Evolutionary conservation across 2,329 filamentous ascomycete genomes (phyloP), one percentile per base, ranked within the genome.

Genomic region (Balansia obtecta): DNA sequence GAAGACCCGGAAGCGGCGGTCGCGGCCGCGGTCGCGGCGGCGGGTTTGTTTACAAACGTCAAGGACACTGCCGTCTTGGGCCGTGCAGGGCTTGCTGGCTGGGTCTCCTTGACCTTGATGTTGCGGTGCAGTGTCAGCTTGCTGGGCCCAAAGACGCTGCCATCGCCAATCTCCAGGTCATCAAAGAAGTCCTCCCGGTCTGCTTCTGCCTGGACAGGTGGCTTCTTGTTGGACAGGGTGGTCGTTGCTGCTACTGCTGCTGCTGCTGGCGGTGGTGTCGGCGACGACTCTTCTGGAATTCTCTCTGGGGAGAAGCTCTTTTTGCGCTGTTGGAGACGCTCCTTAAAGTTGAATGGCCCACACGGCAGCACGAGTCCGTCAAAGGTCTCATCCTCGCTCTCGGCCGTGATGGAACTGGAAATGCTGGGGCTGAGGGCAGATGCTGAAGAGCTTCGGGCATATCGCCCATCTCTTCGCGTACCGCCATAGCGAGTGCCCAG

Each of bases 331-430:
- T 85, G 83, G 41, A 97, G 71, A 48, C 88, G 82, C 56, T 88
- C 83, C 40, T 80, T 79, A 60, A 97, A 86, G 65, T 95, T 83
- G 48, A 98, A 73, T 18, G 88, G 88, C 1, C 89, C 90, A 49
- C 79, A 76, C 0, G 93, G 93, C 16, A 97, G 74, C 18, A 95
- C 73, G 13, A 98, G 75, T n/a, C 91, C 91, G 53, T 93, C 87
- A 53, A 97, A 78, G 7, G 86, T 85, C 65, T 97, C 91, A 57
- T 95, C 90, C 62, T 96, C 91, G 62, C 90, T 97, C 70, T 96
- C 93, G 10, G 81, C 79, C 1, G 89, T 95, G 58, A 95, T 82
- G 55, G 87, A 93, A 66, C 91, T 97, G 18, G 89, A 87, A 50
- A 95, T 79, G 64, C 90, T 97, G 13, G 93, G 91, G 62, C 91